Percentiles rank a stretch among this genome's conserved stretches.
phyloP scores from a whole-genome alignment of 2,329 filamentous ascomycete species.

The Clonostachys sp. region DNA sequence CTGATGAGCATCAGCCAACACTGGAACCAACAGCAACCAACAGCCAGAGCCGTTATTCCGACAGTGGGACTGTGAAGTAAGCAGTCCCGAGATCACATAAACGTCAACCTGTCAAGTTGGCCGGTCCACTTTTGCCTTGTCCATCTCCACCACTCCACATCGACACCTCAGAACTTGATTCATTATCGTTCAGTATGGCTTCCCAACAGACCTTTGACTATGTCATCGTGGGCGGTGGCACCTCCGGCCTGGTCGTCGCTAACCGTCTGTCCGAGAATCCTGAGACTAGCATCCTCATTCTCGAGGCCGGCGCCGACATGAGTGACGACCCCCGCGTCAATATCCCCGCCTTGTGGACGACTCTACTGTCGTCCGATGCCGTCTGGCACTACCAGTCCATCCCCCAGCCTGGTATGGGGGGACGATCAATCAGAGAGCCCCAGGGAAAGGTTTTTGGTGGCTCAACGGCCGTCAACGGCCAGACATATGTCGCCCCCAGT shows the following conservation, averaged over 20 bases:
- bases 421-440: slow-evolving; percentile 8
- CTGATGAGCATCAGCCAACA: too few relatives aligned
- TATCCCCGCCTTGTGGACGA: slow-evolving; percentile 14
- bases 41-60: too few relatives aligned
- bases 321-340: neutral
- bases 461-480: slow-evolving; percentile 19
- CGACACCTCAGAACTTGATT: too few relatives aligned
- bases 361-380: slow-evolving; percentile 13
- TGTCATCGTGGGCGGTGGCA: slow-evolving; percentile 20
- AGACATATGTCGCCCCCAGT: slow-evolving; percentile 10
- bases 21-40: too few relatives aligned
- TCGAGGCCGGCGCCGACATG: slow-evolving; percentile 15
- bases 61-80: too few relatives aligned
- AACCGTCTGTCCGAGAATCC: slow-evolving; percentile 9
- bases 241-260: slow-evolving; percentile 19
- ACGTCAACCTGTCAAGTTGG: too few relatives aligned
- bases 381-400: slow-evolving; percentile 16
- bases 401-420: slow-evolving; percentile 11
- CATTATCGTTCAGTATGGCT: neutral
- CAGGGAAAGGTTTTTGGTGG: slow-evolving; percentile 15
- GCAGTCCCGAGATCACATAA: too few relatives aligned
- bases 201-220: neutral
- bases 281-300: slow-evolving; percentile 12
- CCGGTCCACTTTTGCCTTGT: too few relatives aligned
- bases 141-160: too few relatives aligned